Conservation (phyloP, 202 grass and related monocot species). For the Setaria viridis region DNA sequence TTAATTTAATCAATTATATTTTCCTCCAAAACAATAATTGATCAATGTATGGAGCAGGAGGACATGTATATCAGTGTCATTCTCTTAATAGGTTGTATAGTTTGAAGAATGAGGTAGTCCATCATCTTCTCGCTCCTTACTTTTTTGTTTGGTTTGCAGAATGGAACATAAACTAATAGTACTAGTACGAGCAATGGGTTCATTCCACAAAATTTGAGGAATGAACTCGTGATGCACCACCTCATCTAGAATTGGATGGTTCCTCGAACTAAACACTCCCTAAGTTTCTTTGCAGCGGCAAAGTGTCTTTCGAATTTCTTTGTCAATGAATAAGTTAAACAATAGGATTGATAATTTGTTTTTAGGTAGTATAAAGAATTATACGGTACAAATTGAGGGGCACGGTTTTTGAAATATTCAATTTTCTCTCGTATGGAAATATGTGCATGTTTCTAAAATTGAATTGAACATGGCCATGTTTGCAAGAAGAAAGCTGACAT, state of each 20-base stretch:
- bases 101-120: too few relatives aligned
- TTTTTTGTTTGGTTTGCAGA: too few relatives aligned
- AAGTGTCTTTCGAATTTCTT: neutral
- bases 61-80: too few relatives aligned
- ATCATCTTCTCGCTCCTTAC: too few relatives aligned
- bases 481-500: neutral
- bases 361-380: neutral
- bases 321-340: neutral
- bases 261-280: too few relatives aligned
- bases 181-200: too few relatives aligned
- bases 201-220: too few relatives aligned
- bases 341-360: neutral
- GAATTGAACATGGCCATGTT: neutral
- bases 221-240: too few relatives aligned
- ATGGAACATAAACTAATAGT: too few relatives aligned
- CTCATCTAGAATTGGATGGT: too few relatives aligned
- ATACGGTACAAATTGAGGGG: neutral
- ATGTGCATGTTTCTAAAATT: neutral
- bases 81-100: too few relatives aligned
- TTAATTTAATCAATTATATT: neutral
- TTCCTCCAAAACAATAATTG: neutral
- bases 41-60: neutral
- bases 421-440: neutral
- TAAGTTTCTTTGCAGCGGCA: neutral
- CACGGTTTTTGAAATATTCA: neutral